Evolutionary conservation across 768 basidiomycete genomes (phyloP).

Genomic region (Gymnopilus junonius): DNA sequence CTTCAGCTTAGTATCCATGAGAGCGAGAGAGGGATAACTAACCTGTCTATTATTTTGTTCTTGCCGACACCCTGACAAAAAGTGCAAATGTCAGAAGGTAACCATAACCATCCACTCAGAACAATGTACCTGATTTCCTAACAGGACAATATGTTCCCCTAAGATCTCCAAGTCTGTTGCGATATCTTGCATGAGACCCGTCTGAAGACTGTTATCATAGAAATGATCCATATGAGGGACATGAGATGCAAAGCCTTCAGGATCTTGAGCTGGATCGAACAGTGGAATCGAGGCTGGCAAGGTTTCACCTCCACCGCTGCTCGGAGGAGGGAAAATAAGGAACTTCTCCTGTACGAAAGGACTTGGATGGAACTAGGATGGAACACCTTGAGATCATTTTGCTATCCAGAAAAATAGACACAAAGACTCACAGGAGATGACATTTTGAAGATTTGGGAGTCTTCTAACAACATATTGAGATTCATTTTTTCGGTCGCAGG

Average conservation of each 20-base stretch:
- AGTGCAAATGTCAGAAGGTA: not conserved
- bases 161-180: constrained; percentile 65
- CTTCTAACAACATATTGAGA: constrained; percentile 53
- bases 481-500: constrained; percentile 62
- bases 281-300: constrained; percentile 45
- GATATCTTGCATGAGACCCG: constrained; percentile 67
- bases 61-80: constrained; percentile 62
- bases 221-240: constrained; percentile 74
- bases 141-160: constrained; percentile 64
- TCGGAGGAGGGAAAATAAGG: constrained; percentile 53
- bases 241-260: constrained; percentile 57
- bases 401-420: not conserved
- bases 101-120: not conserved
- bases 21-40: constrained; percentile 16
- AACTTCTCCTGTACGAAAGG: constrained; percentile 41
- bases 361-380: constrained; percentile 50
- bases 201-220: constrained; percentile 72
- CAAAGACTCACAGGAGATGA: constrained; percentile 43
- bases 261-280: constrained; percentile 54
- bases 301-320: constrained; percentile 34
- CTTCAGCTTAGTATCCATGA: not conserved
- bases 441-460: constrained; percentile 47
- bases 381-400: not conserved
- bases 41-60: constrained; percentile 72
- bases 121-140: constrained; percentile 64